Evolutionary conservation across 164 flowering plant species (phyloP).

Genomic region (Brasenia schreberi): DNA sequence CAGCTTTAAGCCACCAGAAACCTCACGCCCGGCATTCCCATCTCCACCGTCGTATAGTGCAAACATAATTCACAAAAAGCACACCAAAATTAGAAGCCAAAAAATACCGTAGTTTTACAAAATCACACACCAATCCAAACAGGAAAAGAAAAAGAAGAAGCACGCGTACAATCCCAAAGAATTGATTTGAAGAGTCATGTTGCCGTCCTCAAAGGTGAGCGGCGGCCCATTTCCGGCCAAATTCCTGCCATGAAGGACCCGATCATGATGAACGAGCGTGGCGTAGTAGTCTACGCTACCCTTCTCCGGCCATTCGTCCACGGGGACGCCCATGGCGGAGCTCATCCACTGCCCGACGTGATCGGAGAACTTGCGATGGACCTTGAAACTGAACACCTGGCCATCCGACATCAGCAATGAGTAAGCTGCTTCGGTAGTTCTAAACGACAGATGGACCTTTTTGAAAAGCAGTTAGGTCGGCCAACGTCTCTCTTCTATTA

Average conservation of each 20-base stretch:
- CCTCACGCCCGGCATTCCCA: too few relatives aligned
- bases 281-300: slow-evolving; percentile 53
- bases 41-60: neutral
- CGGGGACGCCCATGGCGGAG: slow-evolving; percentile 8
- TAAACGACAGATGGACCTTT: neutral
- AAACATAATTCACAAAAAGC: neutral
- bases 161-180: slow-evolving; percentile 49
- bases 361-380: slow-evolving; percentile 73
- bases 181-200: slow-evolving; percentile 27
- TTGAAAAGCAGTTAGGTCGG: neutral
- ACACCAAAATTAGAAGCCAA: neutral
- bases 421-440: neutral
- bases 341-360: slow-evolving; percentile 40
- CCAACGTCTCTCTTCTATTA: neutral
- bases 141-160: too few relatives aligned
- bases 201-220: slow-evolving; percentile 43
- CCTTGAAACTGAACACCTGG: slow-evolving; percentile 40
- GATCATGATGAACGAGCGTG: slow-evolving; percentile 38
- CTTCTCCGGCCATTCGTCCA: slow-evolving; percentile 28
- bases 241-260: slow-evolving; percentile 34
- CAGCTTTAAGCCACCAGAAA: too few relatives aligned
- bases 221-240: slow-evolving; percentile 17
- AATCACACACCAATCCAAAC: too few relatives aligned
- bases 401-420: slow-evolving; percentile 17
- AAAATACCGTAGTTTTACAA: neutral